Conservation (phyloP, 2,329 filamentous ascomycete genomes). For the Penicillium sp. region DNA sequence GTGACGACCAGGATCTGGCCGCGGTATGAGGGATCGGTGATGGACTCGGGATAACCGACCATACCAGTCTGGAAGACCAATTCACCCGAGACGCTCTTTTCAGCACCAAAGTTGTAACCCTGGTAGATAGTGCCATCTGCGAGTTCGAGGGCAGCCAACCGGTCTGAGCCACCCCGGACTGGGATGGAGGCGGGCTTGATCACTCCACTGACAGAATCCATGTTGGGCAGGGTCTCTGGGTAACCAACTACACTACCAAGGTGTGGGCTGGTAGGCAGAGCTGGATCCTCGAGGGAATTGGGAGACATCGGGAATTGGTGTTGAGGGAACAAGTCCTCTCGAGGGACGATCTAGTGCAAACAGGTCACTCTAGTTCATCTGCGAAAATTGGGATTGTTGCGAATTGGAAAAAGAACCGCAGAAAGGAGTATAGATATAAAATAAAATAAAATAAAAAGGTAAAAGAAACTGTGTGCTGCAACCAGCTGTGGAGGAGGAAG, state of each 20-base stretch:
- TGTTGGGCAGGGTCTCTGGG: slow-evolving; percentile 31
- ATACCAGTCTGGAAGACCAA: slow-evolving; percentile 99
- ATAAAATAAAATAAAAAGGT: slow-evolving; percentile 7
- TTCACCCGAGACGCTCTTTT: slow-evolving; percentile 92
- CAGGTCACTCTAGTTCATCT: slow-evolving; percentile 39
- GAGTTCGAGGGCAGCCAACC: slow-evolving; percentile 82
- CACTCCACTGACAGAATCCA: slow-evolving; percentile 34
- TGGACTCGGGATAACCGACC: slow-evolving; percentile 96
- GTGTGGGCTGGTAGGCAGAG: slow-evolving; percentile 41
- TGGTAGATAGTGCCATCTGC: slow-evolving; percentile 88
- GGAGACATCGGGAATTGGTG: slow-evolving; percentile 30
- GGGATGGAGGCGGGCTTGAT: slow-evolving; percentile 61
- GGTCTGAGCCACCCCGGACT: slow-evolving; percentile 52
- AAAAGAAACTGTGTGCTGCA: slow-evolving; percentile 6
- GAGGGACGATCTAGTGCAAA: slow-evolving; percentile 35
- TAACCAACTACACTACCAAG: slow-evolving; percentile 42
- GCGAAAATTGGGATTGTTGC: slow-evolving; percentile 13
- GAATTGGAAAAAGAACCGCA: not conserved
- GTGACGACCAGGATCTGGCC: slow-evolving; percentile 96
- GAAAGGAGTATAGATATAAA: slow-evolving; percentile 17
- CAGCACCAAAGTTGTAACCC: slow-evolving; percentile 93
- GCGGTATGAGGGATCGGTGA: slow-evolving; percentile 83
- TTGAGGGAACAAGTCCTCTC: slow-evolving; percentile 36
- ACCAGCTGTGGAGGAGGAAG: slow-evolving; percentile 21
- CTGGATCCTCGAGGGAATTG: slow-evolving; percentile 29